A percentile compares a stretch with the other conserved stretches of the same genome.
These are phyloP conservation scores for Corylus avellana DNA, from an alignment of 306 rosid genomes.

Conservation along the genomic window DNA sequence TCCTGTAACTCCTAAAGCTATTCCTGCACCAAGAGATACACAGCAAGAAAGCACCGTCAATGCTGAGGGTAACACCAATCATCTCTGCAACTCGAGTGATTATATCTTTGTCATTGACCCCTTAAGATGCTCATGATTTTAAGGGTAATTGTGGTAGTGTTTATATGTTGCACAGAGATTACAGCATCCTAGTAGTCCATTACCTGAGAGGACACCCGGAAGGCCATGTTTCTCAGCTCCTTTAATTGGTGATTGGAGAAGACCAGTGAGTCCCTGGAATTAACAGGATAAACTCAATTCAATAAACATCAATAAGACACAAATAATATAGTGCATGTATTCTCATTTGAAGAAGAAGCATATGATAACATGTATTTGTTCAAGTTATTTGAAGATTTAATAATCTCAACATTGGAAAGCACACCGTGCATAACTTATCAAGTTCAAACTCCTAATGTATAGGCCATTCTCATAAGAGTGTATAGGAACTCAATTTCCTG, in stretches of 20 bases:
- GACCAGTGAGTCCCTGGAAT: constrained; percentile 92
- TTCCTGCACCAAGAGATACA: constrained; percentile 51
- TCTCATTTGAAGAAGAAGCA: not conserved
- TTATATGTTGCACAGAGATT: constrained; percentile 6
- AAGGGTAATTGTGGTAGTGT: not conserved
- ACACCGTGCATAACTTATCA: not conserved
- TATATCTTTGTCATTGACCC: not conserved
- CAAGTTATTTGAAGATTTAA: not conserved
- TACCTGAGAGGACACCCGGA: constrained; percentile 94
- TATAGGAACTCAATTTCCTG: not conserved
- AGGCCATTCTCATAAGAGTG: not conserved
- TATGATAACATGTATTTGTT: not conserved
- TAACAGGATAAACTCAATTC: constrained; percentile 22
- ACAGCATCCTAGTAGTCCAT: constrained; percentile 21
- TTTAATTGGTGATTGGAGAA: constrained; percentile 87
- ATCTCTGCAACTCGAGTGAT: not conserved
- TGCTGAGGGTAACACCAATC: constrained; percentile 1
- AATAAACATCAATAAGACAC: not conserved
- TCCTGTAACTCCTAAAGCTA: constrained; percentile 87
- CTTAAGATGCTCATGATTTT: constrained; percentile 5
- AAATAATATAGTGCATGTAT: not conserved
- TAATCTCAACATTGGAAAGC: not conserved
- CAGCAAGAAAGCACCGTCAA: constrained; percentile 25
- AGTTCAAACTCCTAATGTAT: not conserved
- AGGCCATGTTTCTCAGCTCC: constrained; percentile 99